Base-by-base conservation (phyloP, 2,329 filamentous ascomycete species). In the Aureobasidium lini region DNA sequence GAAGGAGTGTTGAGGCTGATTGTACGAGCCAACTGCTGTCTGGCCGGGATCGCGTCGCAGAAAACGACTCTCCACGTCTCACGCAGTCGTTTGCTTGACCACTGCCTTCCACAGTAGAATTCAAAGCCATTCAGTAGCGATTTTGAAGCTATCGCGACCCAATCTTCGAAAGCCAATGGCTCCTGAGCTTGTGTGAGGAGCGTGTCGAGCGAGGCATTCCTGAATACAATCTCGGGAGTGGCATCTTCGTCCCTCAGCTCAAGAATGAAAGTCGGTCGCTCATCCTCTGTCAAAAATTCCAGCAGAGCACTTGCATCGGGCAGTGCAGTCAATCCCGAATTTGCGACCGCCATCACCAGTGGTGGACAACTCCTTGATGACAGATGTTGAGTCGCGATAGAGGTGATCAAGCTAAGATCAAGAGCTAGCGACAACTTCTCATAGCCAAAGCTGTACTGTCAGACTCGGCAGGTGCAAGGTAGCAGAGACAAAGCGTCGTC, bases 231-330 rank as follows among this genome's bases (percentile, higher is more conserved):
- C 9, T 9, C 15, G 39, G 29, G 39, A 6, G n/a, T 18, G 16
- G 18, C 8, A n/a, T 23, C 2, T 23, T n/a, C 28, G 6, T n/a
- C 40, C 15, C 13, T 28, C 10, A 39, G n/a, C 37, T 54, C 48
- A 28, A 53, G 31, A 11, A 60, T 46, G 31, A 60, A 60, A 1
- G 57, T 53, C n/a, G 57, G 57, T 5, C 57, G 47, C 2, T 54
- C 40, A 11, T 60, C 57, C 10, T 29, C 39, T 11, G 39, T 18
- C 29, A 60, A 32, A 16, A 58, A 29, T 2, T 58, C 56, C 13
- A 58, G 32, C 28, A 53, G 37, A 28, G 49, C 49, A 8, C 18
- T 10, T 4, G 8, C 28, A 32, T 54, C 50, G 10, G 15, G 15
- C 7, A 43, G 50, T 2, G 37, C 28, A 42, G 50, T 16, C n/a